Evolutionary conservation across 2,329 filamentous ascomycete species (phyloP).

Genomic region (Arthrinium puccinioides): DNA sequence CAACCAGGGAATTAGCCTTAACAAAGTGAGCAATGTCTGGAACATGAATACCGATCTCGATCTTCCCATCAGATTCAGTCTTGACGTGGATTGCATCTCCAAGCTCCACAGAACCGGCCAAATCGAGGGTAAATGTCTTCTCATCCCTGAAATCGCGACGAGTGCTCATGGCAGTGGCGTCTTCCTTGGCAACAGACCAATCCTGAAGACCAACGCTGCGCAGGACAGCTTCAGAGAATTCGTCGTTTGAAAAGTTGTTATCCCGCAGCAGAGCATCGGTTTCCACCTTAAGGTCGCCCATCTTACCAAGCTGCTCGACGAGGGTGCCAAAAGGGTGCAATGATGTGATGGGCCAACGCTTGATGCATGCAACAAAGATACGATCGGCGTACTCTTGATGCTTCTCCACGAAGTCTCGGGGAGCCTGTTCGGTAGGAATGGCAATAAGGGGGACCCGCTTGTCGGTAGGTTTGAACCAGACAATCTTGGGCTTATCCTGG

Average conservation of each 20-base stretch:
- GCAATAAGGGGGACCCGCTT: slow-evolving; percentile 97
- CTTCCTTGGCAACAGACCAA: slow-evolving; percentile 81
- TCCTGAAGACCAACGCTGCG: slow-evolving; percentile 89
- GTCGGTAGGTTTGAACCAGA: slow-evolving; percentile 99
- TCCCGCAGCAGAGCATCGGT: slow-evolving; percentile 94
- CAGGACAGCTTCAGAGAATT: slow-evolving; percentile 93
- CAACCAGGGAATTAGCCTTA: slow-evolving; percentile 89
- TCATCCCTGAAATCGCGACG: slow-evolving; percentile 89
- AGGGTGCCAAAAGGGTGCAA: slow-evolving; percentile 96
- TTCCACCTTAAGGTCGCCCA: slow-evolving; percentile 96
- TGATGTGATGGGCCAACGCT: slow-evolving; percentile 99
- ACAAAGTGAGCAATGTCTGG: slow-evolving; percentile 95
- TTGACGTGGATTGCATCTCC: slow-evolving; percentile 93
- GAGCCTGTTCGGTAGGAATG: slow-evolving; percentile 95
- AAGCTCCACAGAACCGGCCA: slow-evolving; percentile 79
- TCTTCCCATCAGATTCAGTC: slow-evolving; percentile 70
- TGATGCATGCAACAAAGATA: slow-evolving; percentile 98
- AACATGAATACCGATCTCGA: slow-evolving; percentile 93
- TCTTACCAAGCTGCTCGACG: slow-evolving; percentile 92
- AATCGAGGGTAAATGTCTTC: slow-evolving; percentile 85
- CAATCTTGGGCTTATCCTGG: slow-evolving; percentile 98
- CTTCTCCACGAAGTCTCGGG: slow-evolving; percentile 95
- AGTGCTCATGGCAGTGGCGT: slow-evolving; percentile 61
- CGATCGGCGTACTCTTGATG: slow-evolving; percentile 96
- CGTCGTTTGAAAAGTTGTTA: slow-evolving; percentile 97